Conservation (phyloP, 2,329 filamentous ascomycete species). For the Kalaharituber pfeilii region DNA sequence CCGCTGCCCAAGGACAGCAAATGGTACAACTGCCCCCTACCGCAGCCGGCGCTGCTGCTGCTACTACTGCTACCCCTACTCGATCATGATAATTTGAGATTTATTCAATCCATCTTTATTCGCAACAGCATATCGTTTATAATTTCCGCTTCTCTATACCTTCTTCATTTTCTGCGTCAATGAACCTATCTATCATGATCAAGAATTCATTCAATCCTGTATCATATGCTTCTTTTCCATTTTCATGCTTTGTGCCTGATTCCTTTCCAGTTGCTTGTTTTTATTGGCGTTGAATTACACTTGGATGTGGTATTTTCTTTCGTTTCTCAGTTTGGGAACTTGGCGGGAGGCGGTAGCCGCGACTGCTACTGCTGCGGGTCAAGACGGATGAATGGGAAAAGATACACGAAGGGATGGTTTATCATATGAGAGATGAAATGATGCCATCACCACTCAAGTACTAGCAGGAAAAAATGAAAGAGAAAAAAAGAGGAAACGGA, state of each 20-base stretch:
- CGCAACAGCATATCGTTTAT: background rate
- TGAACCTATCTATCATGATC: constrained; percentile 7
- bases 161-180: constrained; percentile 4
- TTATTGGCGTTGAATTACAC: constrained; percentile 8
- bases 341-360: constrained; percentile 1
- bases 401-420: too few species aligned
- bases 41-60: background rate
- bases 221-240: constrained; percentile 10
- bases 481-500: too few species aligned
- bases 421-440: too few species aligned
- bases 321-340: constrained; percentile 4
- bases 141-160: constrained; percentile 2
- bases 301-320: constrained; percentile 1
- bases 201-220: constrained; percentile 5
- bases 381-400: too few species aligned
- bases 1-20: constrained; percentile 2
- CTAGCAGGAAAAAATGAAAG: too few species aligned
- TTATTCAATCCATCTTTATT: constrained; percentile 7
- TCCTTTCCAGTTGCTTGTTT: constrained; percentile 6
- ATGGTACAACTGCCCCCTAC: background rate
- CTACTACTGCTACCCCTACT: constrained; percentile 9
- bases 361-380: too few species aligned
- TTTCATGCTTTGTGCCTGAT: constrained; percentile 7
- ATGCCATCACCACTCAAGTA: too few species aligned
- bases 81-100: constrained; percentile 4